phyloP scores from a whole-genome alignment of 1,139 yeast genomes.

The Candida tropicalis region DNA sequence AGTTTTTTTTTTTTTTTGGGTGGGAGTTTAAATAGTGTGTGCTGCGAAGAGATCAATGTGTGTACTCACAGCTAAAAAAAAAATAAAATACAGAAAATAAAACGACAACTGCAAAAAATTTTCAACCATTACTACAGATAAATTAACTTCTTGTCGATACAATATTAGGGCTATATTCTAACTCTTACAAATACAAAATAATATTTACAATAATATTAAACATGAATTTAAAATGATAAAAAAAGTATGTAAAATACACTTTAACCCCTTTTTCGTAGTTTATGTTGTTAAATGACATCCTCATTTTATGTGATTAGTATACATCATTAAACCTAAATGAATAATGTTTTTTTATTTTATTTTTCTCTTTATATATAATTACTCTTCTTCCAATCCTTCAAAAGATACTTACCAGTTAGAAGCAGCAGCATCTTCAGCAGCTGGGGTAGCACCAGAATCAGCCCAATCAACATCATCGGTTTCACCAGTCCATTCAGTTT shows the following conservation, averaged over 20 bases:
- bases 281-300: constrained; percentile 6
- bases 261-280: constrained; percentile 12
- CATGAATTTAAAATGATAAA: constrained; percentile 16
- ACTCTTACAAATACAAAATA: too few relatives aligned
- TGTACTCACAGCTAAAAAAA: too few relatives aligned
- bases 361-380: constrained; percentile 7
- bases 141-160: too few relatives aligned
- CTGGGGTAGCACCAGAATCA: constrained; percentile 67
- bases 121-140: too few relatives aligned
- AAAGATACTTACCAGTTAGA: constrained; percentile 45
- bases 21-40: constrained; percentile 1
- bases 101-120: too few relatives aligned
- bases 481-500: constrained; percentile 57
- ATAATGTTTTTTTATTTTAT: constrained; percentile 3
- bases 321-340: constrained; percentile 5
- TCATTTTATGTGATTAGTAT: constrained; percentile 7
- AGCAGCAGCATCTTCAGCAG: constrained; percentile 80
- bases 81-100: too few relatives aligned
- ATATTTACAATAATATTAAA: constrained; percentile 13
- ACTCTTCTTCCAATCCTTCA: constrained; percentile 3
- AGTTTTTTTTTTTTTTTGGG: constrained; percentile 8
- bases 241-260: constrained; percentile 19
- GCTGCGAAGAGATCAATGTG: too few relatives aligned
- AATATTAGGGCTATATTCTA: background rate
- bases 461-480: constrained; percentile 67